Conservation (phyloP, 192 early-diverging fungal species). For the Coemansia aciculifera region DNA sequence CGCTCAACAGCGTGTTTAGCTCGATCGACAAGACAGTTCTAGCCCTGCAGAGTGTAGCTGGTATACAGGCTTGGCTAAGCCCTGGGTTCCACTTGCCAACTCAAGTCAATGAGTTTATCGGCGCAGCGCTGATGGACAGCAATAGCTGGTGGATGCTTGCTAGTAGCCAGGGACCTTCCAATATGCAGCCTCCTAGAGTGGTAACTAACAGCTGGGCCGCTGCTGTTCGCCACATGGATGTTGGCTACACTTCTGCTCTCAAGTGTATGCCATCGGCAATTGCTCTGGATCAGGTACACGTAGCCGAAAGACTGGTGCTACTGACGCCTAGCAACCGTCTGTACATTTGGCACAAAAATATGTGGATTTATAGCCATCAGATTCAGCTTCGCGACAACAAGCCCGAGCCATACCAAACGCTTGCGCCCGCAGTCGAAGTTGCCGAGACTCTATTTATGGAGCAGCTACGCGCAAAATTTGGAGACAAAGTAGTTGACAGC, state of each 20-base stretch:
- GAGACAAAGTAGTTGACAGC: background rate
- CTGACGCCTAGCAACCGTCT: conserved; percentile 38
- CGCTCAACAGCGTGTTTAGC: conserved; percentile 28
- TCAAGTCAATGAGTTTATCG: conserved; percentile 48
- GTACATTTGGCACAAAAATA: conserved; percentile 30
- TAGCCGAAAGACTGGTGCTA: conserved; percentile 31
- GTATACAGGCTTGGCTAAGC: conserved; percentile 39
- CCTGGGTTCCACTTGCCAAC: conserved; percentile 38
- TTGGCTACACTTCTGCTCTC: conserved; percentile 44
- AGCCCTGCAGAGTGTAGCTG: conserved; percentile 39
- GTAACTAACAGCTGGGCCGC: conserved; percentile 40
- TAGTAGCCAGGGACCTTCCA: conserved; percentile 19
- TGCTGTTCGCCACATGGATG: conserved; percentile 48
- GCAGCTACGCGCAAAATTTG: conserved; percentile 21
- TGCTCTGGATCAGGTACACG: conserved; percentile 20
- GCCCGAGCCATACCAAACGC: conserved; percentile 35
- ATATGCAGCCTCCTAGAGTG: conserved; percentile 21
- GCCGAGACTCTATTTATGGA: conserved; percentile 20
- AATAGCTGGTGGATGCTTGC: conserved; percentile 47
- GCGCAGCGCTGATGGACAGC: conserved; percentile 41
- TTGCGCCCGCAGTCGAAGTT: conserved; percentile 22
- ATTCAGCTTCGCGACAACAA: conserved; percentile 17
- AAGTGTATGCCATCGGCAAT: conserved; percentile 30
- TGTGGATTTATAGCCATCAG: conserved; percentile 11
- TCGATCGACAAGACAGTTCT: conserved; percentile 30